These are phyloP conservation scores for Colletotrichum tabaci DNA, from an alignment of 2,329 filamentous ascomycete species.

Conservation along the genomic window DNA sequence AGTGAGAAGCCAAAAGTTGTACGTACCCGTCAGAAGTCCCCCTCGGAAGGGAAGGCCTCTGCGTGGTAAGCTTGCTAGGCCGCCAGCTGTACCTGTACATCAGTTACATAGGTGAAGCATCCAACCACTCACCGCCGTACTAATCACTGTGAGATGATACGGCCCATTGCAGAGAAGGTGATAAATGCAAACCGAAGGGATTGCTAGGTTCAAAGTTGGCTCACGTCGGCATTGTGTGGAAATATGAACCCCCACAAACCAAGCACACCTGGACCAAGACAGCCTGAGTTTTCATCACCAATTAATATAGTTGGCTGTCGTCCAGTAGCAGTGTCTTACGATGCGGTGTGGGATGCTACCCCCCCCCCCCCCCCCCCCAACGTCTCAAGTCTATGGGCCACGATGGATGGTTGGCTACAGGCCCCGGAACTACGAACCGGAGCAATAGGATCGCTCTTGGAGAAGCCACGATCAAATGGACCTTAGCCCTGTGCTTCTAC, in stretches of 20 bases:
- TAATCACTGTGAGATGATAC: conserved; percentile 1
- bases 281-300: background rate
- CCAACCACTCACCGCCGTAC: background rate
- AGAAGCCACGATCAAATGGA: conserved; percentile 2
- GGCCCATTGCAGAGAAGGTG: background rate
- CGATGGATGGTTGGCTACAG: conserved; percentile 32
- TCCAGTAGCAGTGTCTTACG: conserved; percentile 17
- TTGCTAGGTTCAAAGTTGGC: background rate
- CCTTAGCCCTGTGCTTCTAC: background rate
- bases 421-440: conserved; percentile 25
- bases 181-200: background rate
- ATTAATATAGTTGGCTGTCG: conserved; percentile 14
- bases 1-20: background rate
- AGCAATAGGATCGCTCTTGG: conserved; percentile 32
- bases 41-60: background rate
- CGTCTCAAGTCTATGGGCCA: conserved; percentile 10
- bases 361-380: conserved; percentile 25
- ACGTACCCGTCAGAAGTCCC: background rate
- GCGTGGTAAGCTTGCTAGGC: conserved; percentile 19
- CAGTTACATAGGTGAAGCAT: background rate
- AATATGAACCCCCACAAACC: conserved; percentile 21
- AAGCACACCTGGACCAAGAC: conserved; percentile 2
- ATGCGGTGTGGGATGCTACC: conserved; percentile 34
- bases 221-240: background rate
- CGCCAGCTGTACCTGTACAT: background rate